A percentile compares a stretch with the other conserved stretches of the same genome.
phyloP scores from a whole-genome alignment of 371 early-diverging fungal species.

The Blakeslea trispora region DNA sequence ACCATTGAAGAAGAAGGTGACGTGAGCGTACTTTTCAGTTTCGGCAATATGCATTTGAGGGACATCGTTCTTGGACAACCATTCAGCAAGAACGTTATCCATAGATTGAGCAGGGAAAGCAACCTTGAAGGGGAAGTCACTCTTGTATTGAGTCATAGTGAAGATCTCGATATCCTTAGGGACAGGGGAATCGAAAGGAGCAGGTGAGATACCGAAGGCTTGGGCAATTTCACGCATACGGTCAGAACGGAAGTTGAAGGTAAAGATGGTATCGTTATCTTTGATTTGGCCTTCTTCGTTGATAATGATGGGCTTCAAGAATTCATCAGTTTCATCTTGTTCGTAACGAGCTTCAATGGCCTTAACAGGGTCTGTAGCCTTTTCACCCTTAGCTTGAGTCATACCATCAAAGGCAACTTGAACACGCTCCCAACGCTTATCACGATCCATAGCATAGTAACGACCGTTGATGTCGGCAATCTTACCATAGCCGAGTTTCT shows the following conservation, averaged over 20 bases:
- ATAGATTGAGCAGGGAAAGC: slow-evolving; percentile 96
- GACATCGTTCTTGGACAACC: slow-evolving; percentile 83
- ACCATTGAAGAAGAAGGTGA: slow-evolving; percentile 99
- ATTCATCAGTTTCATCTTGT: slow-evolving; percentile 94
- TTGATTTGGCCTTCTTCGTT: slow-evolving; percentile 75
- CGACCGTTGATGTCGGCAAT: slow-evolving; percentile 95
- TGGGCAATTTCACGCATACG: slow-evolving; percentile 98
- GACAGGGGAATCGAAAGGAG: slow-evolving; percentile 81
- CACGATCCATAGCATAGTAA: slow-evolving; percentile 99
- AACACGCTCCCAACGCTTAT: slow-evolving; percentile 99
- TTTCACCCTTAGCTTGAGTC: slow-evolving; percentile 83
- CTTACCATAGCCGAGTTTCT: slow-evolving; percentile 75
- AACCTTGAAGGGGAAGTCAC: slow-evolving; percentile 88
- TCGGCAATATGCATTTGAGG: slow-evolving; percentile 98
- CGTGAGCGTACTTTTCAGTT: slow-evolving; percentile 99
- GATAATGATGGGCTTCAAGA: slow-evolving; percentile 96
- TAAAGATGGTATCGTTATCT: slow-evolving; percentile 84
- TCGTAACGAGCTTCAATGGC: slow-evolving; percentile 85
- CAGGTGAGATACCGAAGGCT: slow-evolving; percentile 85
- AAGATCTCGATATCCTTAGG: slow-evolving; percentile 84
- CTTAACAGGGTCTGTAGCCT: slow-evolving; percentile 65
- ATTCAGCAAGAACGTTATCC: slow-evolving; percentile 97
- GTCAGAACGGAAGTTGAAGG: slow-evolving; percentile 98
- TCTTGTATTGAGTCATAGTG: slow-evolving; percentile 98
- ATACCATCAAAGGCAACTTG: slow-evolving; percentile 92